These are phyloP conservation scores for Quercus mongolica DNA, from an alignment of 306 rosid species.

Conservation along the genomic window DNA sequence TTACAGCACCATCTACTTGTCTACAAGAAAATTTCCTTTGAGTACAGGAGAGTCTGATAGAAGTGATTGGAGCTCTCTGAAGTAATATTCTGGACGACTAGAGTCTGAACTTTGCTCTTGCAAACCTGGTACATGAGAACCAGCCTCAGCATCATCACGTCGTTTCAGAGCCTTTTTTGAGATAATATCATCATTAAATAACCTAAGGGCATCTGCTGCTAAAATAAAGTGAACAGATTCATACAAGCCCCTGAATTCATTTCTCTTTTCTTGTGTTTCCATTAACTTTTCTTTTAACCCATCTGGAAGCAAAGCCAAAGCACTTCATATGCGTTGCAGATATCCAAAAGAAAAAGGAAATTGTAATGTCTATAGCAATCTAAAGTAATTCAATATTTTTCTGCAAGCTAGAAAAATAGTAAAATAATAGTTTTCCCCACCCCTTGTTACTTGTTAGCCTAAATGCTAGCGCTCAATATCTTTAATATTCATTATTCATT, in stretches of 20 bases:
- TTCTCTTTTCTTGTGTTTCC: slow-evolving; percentile 45
- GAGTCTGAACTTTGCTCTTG: slow-evolving; percentile 27
- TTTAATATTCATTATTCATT: neutral
- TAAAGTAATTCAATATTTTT: neutral
- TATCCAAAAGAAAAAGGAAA: slow-evolving; percentile 1
- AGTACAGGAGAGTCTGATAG: slow-evolving; percentile 46
- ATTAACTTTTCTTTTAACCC: slow-evolving; percentile 54
- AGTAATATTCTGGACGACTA: slow-evolving; percentile 32
- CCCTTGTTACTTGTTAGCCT: neutral
- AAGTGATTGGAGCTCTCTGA: slow-evolving; percentile 47
- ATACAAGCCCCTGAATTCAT: slow-evolving; percentile 47
- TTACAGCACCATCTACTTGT: slow-evolving; percentile 17
- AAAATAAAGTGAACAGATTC: slow-evolving; percentile 64
- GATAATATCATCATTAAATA: slow-evolving; percentile 45
- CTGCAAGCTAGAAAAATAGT: neutral
- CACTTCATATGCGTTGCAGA: slow-evolving; percentile 42
- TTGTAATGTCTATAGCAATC: neutral
- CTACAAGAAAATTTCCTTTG: slow-evolving; percentile 29
- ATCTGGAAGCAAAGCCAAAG: slow-evolving; percentile 64
- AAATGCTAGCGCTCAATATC: neutral
- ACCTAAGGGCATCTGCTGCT: slow-evolving; percentile 54
- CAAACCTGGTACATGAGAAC: slow-evolving; percentile 15
- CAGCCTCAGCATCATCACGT: slow-evolving; percentile 21
- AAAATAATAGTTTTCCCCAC: neutral
- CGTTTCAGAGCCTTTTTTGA: slow-evolving; percentile 30